Conservation (phyloP, 78 protist genomes). For the Dictyostelium intermedium region DNA sequence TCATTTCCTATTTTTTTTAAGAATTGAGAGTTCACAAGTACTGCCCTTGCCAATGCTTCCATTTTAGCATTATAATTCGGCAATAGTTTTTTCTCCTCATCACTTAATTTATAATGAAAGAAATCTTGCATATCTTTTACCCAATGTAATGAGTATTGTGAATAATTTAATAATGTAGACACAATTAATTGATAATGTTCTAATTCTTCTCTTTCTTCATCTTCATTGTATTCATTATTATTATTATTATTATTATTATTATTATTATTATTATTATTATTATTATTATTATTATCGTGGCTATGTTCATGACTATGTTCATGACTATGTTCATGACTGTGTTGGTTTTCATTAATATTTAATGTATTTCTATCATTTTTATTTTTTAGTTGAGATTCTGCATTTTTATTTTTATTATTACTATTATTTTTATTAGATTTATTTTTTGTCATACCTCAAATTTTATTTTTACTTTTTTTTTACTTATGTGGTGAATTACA, state of each 20-base stretch:
- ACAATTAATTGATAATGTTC: conserved; percentile 64
- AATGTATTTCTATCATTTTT: no score
- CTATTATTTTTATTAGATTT: neutral
- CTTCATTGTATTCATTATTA: neutral
- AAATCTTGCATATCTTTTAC: conserved; percentile 43
- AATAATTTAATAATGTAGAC: conserved; percentile 56
- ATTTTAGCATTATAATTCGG: conserved; percentile 48
- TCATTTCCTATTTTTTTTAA: conserved; percentile 34
- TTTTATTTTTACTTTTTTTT: neutral
- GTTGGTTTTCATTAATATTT: neutral
- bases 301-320: neutral
- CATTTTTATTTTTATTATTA: neutral
- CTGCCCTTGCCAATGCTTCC: conserved; percentile 37
- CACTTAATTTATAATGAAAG: conserved; percentile 27
- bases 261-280: neutral
- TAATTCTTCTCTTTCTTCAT: conserved; percentile 43
- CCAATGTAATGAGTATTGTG: conserved; percentile 35
- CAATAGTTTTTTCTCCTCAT: conserved; percentile 18
- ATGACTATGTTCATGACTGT: neutral
- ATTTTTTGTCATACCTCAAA: neutral
- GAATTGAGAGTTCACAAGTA: conserved; percentile 24
- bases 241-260: neutral
- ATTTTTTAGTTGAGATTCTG: neutral
- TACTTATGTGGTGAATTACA: no score
- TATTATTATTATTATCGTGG: neutral